phyloP scores from a whole-genome alignment of 2,329 filamentous ascomycete genomes.

The Trichoderma asperellum region DNA sequence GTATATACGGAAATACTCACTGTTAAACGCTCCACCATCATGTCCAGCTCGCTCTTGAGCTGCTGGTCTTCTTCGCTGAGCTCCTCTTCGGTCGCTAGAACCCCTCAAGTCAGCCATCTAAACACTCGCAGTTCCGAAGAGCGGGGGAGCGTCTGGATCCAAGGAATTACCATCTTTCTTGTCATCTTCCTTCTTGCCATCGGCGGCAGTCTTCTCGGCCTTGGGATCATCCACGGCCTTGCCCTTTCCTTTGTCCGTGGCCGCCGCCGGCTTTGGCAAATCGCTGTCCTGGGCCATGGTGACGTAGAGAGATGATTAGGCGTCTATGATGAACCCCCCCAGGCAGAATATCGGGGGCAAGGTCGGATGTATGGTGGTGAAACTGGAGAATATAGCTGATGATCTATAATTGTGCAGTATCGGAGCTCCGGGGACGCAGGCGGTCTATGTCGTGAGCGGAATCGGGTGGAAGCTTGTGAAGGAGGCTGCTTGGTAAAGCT shows the following conservation, averaged over 20 bases:
- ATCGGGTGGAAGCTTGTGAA: slow-evolving; percentile 43
- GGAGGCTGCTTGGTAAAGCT: slow-evolving; percentile 47
- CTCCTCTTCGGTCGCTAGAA: slow-evolving; percentile 68
- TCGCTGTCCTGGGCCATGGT: slow-evolving; percentile 94
- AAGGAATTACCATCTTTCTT: slow-evolving; percentile 51
- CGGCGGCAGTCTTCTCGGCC: slow-evolving; percentile 69
- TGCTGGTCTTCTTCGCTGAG: slow-evolving; percentile 98
- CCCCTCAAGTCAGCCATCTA: slow-evolving; percentile 16
- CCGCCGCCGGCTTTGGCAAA: slow-evolving; percentile 69
- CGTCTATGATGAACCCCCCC: slow-evolving; percentile 36
- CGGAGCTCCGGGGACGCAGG: slow-evolving; percentile 33
- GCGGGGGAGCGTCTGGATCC: slow-evolving; percentile 21
- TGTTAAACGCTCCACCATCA: slow-evolving; percentile 94
- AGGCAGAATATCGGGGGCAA: slow-evolving; percentile 26
- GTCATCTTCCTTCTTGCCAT: slow-evolving; percentile 79
- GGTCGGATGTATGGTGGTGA: slow-evolving; percentile 18
- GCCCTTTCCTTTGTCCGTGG: slow-evolving; percentile 86
- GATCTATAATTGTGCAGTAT: slow-evolving; percentile 19
- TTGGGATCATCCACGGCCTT: slow-evolving; percentile 77
- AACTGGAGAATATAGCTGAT: neutral
- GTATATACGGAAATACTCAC: slow-evolving; percentile 51
- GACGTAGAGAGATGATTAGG: slow-evolving; percentile 42
- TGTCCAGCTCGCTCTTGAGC: slow-evolving; percentile 95
- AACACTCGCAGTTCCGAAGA: slow-evolving; percentile 22
- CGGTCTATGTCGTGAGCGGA: slow-evolving; percentile 35